These are phyloP conservation scores for Mercurialis annua DNA, from an alignment of 345 rosid genomes.

Conservation along the genomic window DNA sequence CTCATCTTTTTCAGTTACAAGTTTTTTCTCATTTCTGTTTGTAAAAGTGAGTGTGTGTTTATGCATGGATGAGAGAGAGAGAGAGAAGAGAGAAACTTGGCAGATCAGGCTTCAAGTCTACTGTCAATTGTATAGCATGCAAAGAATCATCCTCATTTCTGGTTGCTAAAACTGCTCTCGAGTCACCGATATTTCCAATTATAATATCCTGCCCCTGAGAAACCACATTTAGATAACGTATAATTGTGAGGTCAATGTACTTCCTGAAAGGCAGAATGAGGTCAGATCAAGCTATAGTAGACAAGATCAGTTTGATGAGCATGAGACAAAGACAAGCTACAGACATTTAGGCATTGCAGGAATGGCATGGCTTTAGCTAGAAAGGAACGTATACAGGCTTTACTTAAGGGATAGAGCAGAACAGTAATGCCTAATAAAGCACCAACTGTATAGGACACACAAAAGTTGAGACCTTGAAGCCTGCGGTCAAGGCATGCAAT, in stretches of 20 bases:
- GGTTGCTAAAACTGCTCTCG: conserved; percentile 87
- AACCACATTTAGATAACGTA: conserved; percentile 18
- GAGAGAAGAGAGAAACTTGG: conserved; percentile 55
- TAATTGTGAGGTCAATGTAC: not conserved
- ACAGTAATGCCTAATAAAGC: not conserved
- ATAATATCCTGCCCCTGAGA: conserved; percentile 75
- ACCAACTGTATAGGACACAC: not conserved
- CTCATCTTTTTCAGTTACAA: not conserved
- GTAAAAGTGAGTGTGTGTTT: not conserved
- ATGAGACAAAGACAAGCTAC: not conserved
- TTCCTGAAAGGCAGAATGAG: not conserved
- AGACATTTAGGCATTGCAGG: not conserved
- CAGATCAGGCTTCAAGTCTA: conserved; percentile 95
- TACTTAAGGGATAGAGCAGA: not conserved
- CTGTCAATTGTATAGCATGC: conserved; percentile 69
- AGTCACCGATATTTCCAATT: conserved; percentile 86
- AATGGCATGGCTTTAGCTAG: not conserved
- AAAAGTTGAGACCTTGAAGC: too few relatives aligned
- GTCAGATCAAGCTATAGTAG: not conserved
- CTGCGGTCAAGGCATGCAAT: not conserved
- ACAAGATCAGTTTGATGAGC: not conserved
- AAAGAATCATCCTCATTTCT: conserved; percentile 62
- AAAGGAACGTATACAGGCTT: not conserved
- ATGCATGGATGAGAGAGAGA: conserved; percentile 18
- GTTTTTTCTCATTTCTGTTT: not conserved